Base-by-base conservation (phyloP, 1,284 basidiomycete genomes). In the Erythrobasidium hasegawianum region DNA sequence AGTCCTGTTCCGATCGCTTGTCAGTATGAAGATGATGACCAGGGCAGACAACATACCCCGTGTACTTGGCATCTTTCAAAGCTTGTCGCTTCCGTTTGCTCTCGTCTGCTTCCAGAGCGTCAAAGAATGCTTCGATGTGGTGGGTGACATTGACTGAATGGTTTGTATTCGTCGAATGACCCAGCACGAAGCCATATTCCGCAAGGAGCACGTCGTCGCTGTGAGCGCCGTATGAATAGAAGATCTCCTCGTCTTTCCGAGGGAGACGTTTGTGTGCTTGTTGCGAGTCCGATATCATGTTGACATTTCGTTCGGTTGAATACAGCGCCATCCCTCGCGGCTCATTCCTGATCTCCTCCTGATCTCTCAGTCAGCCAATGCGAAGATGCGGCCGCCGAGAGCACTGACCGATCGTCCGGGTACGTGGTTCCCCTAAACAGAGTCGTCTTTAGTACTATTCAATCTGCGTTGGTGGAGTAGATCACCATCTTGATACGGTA, bases 141-240 rank as follows among this genome's bases (percentile, higher is more conserved):
- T 38, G 29, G 14, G 72, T 73, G 11, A 73, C 47, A 24, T 71
- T 68, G 29, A 75, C 60, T 0, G 64, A 66, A 47, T 72, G 71
- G 67, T 72, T 70, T 1, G 49, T 56, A 67, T 75, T 75, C 11
- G 26, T 57, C 5, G 54, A 13, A 41, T 55, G 40, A 1, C 71
- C 71, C 2, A 73, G 50, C 1, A 67, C 61, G 62, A 75, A 75
- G 2, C 73, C 74, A 45, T 74, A 75, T 39, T 75, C 74, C 16
- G 72, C 62, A 14, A 72, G 55, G 1, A 75, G 62, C 40, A 71
- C 69, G n/a, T 71, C 57, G 50, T 75, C 72, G 18, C 65, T 58
- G 53, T 71, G 69, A 1, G 71, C 57, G 0, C 71, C 73, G 50
- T 75, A 75, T 1, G 68, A 67, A 64, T 74, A 75, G 13, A 64